These are phyloP conservation scores for Aspergillus jensenii DNA, from an alignment of 2,329 filamentous ascomycete genomes.

Conservation along the genomic window DNA sequence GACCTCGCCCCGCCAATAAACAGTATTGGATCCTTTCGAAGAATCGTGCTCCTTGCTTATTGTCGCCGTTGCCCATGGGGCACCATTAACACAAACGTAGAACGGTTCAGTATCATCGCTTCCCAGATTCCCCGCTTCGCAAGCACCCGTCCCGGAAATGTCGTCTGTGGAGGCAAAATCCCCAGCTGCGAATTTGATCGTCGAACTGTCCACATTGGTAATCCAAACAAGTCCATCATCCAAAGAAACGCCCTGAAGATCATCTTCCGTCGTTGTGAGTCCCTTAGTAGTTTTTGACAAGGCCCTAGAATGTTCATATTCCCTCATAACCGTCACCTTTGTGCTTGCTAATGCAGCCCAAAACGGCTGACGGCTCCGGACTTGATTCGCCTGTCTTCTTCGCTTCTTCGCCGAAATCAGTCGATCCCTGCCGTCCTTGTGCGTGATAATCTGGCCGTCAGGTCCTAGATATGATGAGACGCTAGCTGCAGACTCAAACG, in stretches of 20 bases:
- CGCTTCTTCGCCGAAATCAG: conserved; percentile 72
- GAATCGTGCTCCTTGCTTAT: conserved; percentile 50
- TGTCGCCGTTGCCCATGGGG: conserved; percentile 63
- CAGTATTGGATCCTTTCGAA: conserved; percentile 44
- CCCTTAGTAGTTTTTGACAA: conserved; percentile 39
- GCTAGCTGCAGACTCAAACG: conserved; percentile 44
- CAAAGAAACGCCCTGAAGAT: conserved; percentile 41
- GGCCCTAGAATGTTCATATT: conserved; percentile 73
- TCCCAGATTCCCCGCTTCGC: conserved; percentile 27
- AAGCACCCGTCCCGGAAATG: conserved; percentile 26
- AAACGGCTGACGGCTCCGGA: conserved; percentile 84
- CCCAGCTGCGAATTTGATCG: conserved; percentile 48
- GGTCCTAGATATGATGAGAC: conserved; percentile 40
- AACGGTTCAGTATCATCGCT: conserved; percentile 55
- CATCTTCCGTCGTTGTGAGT: conserved; percentile 42
- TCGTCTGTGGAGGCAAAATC: conserved; percentile 39
- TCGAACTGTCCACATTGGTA: conserved; percentile 46
- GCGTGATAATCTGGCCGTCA: conserved; percentile 49
- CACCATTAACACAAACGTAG: conserved; percentile 65
- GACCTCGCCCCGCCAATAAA: conserved; percentile 61
- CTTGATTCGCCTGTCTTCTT: conserved; percentile 86
- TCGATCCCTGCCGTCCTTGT: conserved; percentile 57
- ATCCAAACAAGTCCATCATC: conserved; percentile 49
- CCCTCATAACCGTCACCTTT: conserved; percentile 94
- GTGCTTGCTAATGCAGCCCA: conserved; percentile 95